phyloP scores from a whole-genome alignment of 306 rosid genomes.

The Medicago arabica region DNA sequence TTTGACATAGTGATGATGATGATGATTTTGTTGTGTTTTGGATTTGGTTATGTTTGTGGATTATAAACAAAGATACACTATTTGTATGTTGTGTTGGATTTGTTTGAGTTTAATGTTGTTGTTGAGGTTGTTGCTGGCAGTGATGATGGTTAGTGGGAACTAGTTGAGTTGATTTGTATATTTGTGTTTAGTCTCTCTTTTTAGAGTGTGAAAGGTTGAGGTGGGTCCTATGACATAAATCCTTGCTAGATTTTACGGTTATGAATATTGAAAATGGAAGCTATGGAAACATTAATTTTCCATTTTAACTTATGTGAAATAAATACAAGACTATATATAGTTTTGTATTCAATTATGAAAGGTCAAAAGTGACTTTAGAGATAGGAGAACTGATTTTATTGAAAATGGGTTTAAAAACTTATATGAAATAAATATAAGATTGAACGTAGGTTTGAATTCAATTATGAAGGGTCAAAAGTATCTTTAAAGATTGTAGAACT shows the following conservation, averaged over 20 bases:
- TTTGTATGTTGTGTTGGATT: neutral
- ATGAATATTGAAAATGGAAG: neutral
- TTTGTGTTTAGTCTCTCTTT: neutral
- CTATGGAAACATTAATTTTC: neutral
- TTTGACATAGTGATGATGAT: slow-evolving; percentile 59
- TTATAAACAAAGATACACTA: neutral
- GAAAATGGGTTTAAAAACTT: too few species aligned
- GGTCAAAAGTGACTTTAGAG: too few species aligned
- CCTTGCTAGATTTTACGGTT: neutral
- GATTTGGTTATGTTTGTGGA: neutral
- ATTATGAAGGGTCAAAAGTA: too few species aligned
- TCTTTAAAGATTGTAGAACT: too few species aligned
- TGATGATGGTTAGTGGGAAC: neutral
- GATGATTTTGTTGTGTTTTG: neutral
- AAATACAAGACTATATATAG: neutral
- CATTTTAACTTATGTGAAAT: neutral
- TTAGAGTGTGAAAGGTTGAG: neutral
- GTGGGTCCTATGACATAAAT: neutral
- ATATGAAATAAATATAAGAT: too few species aligned
- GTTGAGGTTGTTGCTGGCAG: slow-evolving; percentile 15
- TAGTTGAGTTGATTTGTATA: neutral
- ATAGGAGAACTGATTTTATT: too few species aligned
- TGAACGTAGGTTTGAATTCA: too few species aligned
- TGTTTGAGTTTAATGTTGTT: slow-evolving; percentile 17
- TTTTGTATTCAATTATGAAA: too few species aligned